Conservation (phyloP, 495 filamentous ascomycete genomes). For the Aspergillus avenaceus region DNA sequence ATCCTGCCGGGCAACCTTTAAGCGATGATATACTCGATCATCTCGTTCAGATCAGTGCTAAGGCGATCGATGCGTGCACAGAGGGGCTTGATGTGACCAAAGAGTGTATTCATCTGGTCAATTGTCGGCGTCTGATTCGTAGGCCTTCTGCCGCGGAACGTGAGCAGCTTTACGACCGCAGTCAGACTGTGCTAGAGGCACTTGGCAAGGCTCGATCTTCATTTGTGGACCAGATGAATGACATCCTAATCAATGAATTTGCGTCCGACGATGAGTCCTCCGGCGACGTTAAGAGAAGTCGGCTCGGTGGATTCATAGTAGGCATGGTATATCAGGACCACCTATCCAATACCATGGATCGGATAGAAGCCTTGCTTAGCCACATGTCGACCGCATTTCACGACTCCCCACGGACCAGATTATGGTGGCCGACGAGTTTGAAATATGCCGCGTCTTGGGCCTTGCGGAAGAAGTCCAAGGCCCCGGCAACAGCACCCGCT, state of each 20-base stretch:
- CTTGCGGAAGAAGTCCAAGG: conserved; percentile 10
- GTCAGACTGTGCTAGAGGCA: conserved; percentile 4
- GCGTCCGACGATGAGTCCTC: background rate
- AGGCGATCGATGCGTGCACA: conserved; percentile 12
- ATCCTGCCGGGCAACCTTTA: conserved; percentile 8
- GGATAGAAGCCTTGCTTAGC: conserved; percentile 9
- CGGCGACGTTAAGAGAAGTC: background rate
- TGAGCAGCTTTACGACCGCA: conserved; percentile 8
- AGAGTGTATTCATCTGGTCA: conserved; percentile 18
- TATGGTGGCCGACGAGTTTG: conserved; percentile 17
- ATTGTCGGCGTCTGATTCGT: conserved; percentile 10
- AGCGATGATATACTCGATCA: conserved; percentile 4
- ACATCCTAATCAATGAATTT: conserved; percentile 6
- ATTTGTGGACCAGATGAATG: conserved; percentile 15
- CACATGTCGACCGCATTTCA: conserved; percentile 8
- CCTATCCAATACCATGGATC: conserved; percentile 12
- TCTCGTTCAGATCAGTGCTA: conserved; percentile 2
- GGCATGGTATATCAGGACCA: conserved; percentile 23
- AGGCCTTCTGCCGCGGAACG: conserved; percentile 7
- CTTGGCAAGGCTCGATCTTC: conserved; percentile 4
- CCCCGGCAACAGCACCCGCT: conserved; percentile 8
- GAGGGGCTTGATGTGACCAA: conserved; percentile 7
- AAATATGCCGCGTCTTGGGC: conserved; percentile 15
- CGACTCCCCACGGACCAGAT: conserved; percentile 3
- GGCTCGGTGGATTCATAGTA: conserved; percentile 10